Evolutionary conservation across 306 rosid genomes (phyloP).

Genomic region (Lotus japonicus): DNA sequence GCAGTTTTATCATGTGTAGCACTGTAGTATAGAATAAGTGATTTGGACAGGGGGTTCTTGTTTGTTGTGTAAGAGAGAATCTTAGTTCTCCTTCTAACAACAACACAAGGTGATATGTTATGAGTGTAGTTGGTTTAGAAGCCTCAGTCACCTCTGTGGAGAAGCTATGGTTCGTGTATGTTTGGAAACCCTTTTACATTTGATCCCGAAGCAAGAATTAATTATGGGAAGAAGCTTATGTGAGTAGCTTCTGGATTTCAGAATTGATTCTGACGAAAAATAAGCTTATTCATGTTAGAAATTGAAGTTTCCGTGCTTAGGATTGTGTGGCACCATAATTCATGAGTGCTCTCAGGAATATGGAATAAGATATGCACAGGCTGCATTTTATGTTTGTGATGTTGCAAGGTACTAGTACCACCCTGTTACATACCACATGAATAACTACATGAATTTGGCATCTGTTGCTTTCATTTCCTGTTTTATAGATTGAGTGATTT

Average conservation of each 20-base stretch:
- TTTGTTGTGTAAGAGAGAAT: constrained; percentile 41
- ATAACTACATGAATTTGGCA: not conserved
- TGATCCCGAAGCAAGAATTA: no score
- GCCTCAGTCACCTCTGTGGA: no score
- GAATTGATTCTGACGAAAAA: no score
- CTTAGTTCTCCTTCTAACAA: constrained; percentile 37
- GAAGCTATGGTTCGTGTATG: no score
- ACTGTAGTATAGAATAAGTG: not conserved
- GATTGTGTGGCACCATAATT: no score
- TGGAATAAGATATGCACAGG: not conserved
- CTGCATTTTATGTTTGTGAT: not conserved
- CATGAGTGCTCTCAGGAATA: not conserved
- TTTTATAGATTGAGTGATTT: no score
- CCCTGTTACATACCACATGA: not conserved
- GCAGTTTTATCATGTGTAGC: not conserved
- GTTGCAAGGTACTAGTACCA: not conserved
- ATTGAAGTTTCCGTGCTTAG: no score
- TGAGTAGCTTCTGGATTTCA: no score
- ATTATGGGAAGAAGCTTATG: no score
- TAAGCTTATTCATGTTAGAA: no score
- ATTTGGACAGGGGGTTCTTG: constrained; percentile 8
- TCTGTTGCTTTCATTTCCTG: not conserved
- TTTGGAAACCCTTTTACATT: no score
- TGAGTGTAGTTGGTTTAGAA: no score
- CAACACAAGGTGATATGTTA: not conserved